Conservation (phyloP, 2,329 filamentous ascomycete species). For the Cryphonectria parasitica region DNA sequence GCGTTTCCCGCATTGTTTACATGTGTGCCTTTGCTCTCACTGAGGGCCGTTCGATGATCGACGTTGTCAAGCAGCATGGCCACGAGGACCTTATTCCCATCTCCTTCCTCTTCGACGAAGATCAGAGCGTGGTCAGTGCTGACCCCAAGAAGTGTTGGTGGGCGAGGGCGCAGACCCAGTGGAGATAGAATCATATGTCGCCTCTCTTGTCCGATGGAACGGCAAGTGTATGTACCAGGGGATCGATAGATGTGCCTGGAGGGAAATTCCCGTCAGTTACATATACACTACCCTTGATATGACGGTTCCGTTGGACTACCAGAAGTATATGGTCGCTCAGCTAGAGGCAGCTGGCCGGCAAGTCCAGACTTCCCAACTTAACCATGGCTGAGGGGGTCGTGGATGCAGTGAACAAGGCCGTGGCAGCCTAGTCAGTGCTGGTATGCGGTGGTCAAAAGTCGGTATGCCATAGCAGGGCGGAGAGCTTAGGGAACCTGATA, state of each 20-base stretch:
- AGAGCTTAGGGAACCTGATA: no score
- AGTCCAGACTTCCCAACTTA: slow-evolving; percentile 21
- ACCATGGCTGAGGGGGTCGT: slow-evolving; percentile 23
- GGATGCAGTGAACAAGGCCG: slow-evolving; percentile 7
- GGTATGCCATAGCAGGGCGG: no score
- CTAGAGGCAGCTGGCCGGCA: slow-evolving; percentile 13
- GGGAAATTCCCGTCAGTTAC: slow-evolving; percentile 16
- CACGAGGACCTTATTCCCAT: slow-evolving; percentile 12
- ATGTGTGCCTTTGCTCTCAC: not conserved
- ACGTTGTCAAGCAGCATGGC: slow-evolving; percentile 12
- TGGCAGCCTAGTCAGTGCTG: no score
- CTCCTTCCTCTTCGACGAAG: slow-evolving; percentile 14
- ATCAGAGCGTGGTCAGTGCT: slow-evolving; percentile 5
- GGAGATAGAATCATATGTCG: not conserved
- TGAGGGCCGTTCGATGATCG: slow-evolving; percentile 2
- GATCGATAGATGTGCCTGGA: slow-evolving; percentile 10
- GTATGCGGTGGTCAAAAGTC: no score
- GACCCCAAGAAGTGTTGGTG: slow-evolving; percentile 12
- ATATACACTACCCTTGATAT: slow-evolving; percentile 19
- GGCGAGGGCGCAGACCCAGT: not conserved
- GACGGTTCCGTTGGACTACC: slow-evolving; percentile 18
- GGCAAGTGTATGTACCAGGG: slow-evolving; percentile 10
- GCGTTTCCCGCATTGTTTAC: slow-evolving; percentile 23
- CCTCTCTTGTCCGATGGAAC: slow-evolving; percentile 3
- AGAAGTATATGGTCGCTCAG: slow-evolving; percentile 22